These are phyloP conservation scores for Syncephalastrum racemosum DNA, from an alignment of 371 early-diverging fungal species.

Conservation along the genomic window DNA sequence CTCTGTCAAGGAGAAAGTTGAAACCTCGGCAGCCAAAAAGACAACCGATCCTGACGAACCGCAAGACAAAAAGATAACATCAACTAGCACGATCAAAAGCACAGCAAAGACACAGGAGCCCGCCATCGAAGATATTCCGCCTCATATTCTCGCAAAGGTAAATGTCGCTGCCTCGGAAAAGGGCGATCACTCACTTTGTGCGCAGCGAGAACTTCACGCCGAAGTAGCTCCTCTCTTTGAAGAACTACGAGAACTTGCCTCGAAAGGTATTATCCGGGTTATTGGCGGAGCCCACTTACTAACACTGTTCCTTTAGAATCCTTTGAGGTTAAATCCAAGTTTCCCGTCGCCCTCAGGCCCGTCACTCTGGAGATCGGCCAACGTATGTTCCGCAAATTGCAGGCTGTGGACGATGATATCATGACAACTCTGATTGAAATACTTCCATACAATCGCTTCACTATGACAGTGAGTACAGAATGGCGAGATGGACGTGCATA, in stretches of 20 bases:
- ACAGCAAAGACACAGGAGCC: slow-evolving; percentile 1
- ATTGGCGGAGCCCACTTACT: too few relatives aligned
- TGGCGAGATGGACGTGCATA: background rate
- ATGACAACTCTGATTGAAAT: slow-evolving; percentile 46
- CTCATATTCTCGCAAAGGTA: background rate
- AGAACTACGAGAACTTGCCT: too few relatives aligned
- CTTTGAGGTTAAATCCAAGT: slow-evolving; percentile 45
- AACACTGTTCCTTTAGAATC: slow-evolving; percentile 12
- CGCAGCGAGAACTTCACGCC: too few relatives aligned
- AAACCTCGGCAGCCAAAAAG: background rate
- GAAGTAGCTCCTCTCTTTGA: too few relatives aligned
- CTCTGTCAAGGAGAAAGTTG: too few relatives aligned
- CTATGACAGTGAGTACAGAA: slow-evolving; percentile 36
- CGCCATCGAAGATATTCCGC: background rate
- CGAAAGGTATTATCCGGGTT: background rate
- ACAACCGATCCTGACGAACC: slow-evolving; percentile 3
- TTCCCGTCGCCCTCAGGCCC: slow-evolving; percentile 45
- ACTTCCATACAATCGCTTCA: slow-evolving; percentile 56
- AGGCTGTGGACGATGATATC: slow-evolving; percentile 40
- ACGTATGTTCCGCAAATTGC: slow-evolving; percentile 34
- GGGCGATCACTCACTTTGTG: too few relatives aligned
- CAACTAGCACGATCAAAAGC: background rate
- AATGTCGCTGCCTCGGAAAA: background rate
- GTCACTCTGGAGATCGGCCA: slow-evolving; percentile 44
- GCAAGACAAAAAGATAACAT: slow-evolving; percentile 4